These are phyloP conservation scores for Phyllosticta ampelicida DNA, from an alignment of 2,329 filamentous ascomycete genomes.

Conservation along the genomic window DNA sequence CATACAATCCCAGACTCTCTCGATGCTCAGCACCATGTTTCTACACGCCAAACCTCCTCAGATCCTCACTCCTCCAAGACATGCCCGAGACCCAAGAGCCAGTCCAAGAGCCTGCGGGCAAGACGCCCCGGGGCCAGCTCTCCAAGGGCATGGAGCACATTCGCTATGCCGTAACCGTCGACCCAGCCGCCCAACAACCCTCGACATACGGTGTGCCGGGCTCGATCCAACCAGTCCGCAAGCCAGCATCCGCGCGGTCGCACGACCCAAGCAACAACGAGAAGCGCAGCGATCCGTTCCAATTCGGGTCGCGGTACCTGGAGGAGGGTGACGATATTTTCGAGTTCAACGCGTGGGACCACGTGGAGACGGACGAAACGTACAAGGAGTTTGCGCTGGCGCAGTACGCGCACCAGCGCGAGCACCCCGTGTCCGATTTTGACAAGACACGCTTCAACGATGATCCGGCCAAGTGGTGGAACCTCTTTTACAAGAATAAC, in stretches of 20 bases:
- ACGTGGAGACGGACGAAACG: conserved; percentile 82
- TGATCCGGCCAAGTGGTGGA: conserved; percentile 94
- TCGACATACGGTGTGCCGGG: conserved; percentile 40
- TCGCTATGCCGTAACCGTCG: conserved; percentile 37
- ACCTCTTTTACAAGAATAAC: conserved; percentile 97
- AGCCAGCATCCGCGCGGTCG: conserved; percentile 45
- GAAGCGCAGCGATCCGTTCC: conserved; percentile 86
- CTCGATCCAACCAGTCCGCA: conserved; percentile 32
- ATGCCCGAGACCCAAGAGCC: neutral
- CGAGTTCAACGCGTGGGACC: conserved; percentile 98
- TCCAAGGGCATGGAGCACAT: conserved; percentile 44
- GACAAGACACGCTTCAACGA: conserved; percentile 85
- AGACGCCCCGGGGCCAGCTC: conserved; percentile 32
- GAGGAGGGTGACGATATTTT: conserved; percentile 81
- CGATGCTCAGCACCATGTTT: neutral
- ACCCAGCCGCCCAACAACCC: conserved; percentile 19
- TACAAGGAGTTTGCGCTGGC: conserved; percentile 78
- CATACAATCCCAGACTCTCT: neutral
- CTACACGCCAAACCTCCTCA: neutral
- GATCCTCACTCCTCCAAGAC: neutral
- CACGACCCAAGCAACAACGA: conserved; percentile 64
- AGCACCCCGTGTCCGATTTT: conserved; percentile 81
- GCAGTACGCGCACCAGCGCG: conserved; percentile 77
- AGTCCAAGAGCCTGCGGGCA: neutral
- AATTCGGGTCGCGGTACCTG: conserved; percentile 84